Base-by-base conservation (phyloP, 345 rosid species). In the Psidium friedrichsthalianum region DNA sequence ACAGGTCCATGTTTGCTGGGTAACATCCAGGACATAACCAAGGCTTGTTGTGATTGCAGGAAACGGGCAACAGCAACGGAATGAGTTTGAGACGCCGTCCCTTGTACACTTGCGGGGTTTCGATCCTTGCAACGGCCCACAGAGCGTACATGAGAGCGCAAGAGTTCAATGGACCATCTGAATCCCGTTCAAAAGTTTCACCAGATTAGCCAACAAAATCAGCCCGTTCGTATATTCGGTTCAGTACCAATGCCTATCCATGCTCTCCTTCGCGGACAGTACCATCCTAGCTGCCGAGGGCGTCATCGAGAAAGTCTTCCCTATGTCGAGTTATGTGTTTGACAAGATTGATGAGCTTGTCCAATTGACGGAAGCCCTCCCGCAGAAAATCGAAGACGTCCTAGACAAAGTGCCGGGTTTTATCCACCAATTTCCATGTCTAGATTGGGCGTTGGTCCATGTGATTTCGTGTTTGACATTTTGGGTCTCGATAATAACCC, bases 81-180 rank as follows among this genome's bases (percentile, higher is more conserved):
- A 89, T 86, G 91, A 88, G 82, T 84, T 64, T 85, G 29, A 83
- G 93, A 82, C 90, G 89, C 21, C 93, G 91, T 27, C 98, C 96
- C 27, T 88, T 97, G 89, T 92, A 93, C 81, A 91, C 97, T 3
- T 91, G 92, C 84, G 91, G 89, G 44, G 88, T 85, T 78, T 90
- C 90, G 6, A 82, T 91, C 55, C 64, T 92, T 11, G 86, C 87
- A 51, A 90, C 88, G n/a, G 86, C 86, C 53, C 88, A 85, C 6
- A 89, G 88, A 59, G 88, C 90, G 20, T 94, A 86, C 88, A 83
- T 18, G 74, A 89, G 90, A 83, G 90, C 76, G 25, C 90, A 88
- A 55, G 86, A 89, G 83, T 58, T 86, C 8, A 88, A 88, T n/a
- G 93, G 89, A 49, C 91, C 92, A 0, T 3, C 85, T n/a, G 90